Evolutionary conservation across 371 early-diverging fungal species (phyloP), one percentile per base, ranked within the genome.

Genomic region (Coemansia sp.): DNA sequence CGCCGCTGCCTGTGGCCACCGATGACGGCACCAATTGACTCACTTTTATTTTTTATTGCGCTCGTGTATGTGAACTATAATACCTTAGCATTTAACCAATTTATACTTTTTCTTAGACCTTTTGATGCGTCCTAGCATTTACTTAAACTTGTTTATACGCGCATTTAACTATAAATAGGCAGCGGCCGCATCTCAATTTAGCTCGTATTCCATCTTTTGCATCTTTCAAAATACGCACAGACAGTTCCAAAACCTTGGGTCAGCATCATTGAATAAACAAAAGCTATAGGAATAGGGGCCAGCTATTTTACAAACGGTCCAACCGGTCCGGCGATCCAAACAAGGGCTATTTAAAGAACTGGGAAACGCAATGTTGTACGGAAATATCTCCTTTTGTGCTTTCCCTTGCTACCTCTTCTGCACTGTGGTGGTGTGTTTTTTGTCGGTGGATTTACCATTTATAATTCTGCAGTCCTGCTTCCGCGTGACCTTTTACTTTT

Each of bases 11-110:
- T 19, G 24, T 41, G 46, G 40, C 49, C 24, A 39, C 24, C 6
- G 54, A 55, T 39, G 36, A 19, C 12, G 21, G 23, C 49, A 61
- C 32, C 32, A 32, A 11, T 51, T 21, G 58, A 17, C 5, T 19
- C 23, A 7, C 24, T 7, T 40, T 3, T 9, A 49, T 17, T 26
- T 9, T 26, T 24, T 54, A 26, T 54, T 44, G 44, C 44, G 44
- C 44, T 44, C 44, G 13, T 52, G 19, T 52, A 52, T 28, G 36
- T 21, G 17, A 28, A 57, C 36, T 57, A 57, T 57, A 57, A n/a
- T 19, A 6, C n/a, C 23, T 44, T 44, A 12, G 44, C 44, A 44
- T 15, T 44, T 53, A 11, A 23, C 21, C 53, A 46, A 46, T 17
- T 46, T n/a, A 15, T 46, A 46, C 36, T 36, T 36, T 36, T 36